Base-by-base conservation (phyloP, 192 early-diverging fungal species). In the Chytriomyces sp. region DNA sequence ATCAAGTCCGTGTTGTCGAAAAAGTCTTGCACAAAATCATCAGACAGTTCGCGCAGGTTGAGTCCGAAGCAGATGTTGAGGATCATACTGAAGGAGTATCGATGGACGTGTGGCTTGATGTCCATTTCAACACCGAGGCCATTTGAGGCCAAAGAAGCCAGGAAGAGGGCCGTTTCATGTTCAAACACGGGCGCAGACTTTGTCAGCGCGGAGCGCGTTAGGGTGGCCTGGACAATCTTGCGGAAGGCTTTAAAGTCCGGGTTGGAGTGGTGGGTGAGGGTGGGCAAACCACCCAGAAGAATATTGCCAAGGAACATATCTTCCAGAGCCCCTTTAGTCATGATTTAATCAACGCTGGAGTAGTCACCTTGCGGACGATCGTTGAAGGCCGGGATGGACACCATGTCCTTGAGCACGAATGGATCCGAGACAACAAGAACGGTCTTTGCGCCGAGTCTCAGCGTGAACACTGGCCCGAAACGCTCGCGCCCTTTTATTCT, bases 341-440 rank as follows among this genome's bases (percentile, higher is more conserved):
- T 0, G 0, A 19, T 49, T 49, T 49, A 19, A 49, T 17, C 10
- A 49, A 49, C 10, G n/a, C 10, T 17, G n/a, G n/a, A 49, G n/a
- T 17, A 49, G 0, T 10, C 41, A 49, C 34, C 62, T 38, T 64
- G 39, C 14, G 62, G 62, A 6, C 62, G 10, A 34, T 64, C 62
- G 39, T 64, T 64, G 62, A 64, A 64, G 8, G 62, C 62, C 28
- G 62, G 62, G 22, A 26, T 44, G 5, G 62, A 14, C 12, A 64
- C 62, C 19, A 64, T 22, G 22, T 64, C 39, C 22, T 34, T 39
- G 19, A 41, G 40, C 40, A 30, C 6, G 19, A 44, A 44, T 28
- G 62, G 19, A 44, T 64, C 62, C 6, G 39, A 6, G 62, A 64
- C 62, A 44, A 64, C 62, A 30, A 64, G 14, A 28, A 64, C 62